Evolutionary conservation across 768 basidiomycete genomes (phyloP).

Genomic region (Lentinula lateritia): DNA sequence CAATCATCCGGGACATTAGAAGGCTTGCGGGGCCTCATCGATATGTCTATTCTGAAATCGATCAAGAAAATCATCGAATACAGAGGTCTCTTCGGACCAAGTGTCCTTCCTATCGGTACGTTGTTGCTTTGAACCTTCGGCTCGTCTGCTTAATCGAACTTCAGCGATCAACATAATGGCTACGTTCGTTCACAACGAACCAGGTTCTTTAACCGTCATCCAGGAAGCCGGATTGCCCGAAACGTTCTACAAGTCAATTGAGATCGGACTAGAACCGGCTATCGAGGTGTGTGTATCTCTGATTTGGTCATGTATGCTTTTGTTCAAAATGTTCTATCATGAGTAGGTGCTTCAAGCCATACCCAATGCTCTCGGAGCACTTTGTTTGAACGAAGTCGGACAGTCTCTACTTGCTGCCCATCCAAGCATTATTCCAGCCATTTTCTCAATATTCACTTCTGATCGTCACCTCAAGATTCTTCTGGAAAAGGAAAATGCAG

Average conservation of each 20-base stretch:
- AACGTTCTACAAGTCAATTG: constrained; percentile 81
- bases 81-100: constrained; percentile 79
- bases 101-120: constrained; percentile 79
- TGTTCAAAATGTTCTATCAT: constrained; percentile 4
- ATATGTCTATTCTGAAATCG: constrained; percentile 78
- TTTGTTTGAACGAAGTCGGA: constrained; percentile 86
- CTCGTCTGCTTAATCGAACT: constrained; percentile 7
- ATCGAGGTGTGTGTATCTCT: constrained; percentile 61
- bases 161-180: constrained; percentile 92
- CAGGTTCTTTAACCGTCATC: constrained; percentile 86
- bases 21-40: constrained; percentile 89
- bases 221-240: constrained; percentile 91
- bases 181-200: constrained; percentile 97
- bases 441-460: constrained; percentile 84
- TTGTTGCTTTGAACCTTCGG: constrained; percentile 9
- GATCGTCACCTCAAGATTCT: constrained; percentile 78
- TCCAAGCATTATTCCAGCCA: constrained; percentile 76
- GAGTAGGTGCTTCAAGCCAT: constrained; percentile 83
- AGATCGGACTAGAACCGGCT: constrained; percentile 77
- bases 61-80: constrained; percentile 86
- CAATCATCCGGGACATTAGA: constrained; percentile 91
- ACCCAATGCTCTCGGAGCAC: constrained; percentile 91
- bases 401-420: constrained; percentile 66
- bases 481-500: constrained; percentile 90
- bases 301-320: background rate